Percentiles rank a stretch among this genome's conserved stretches.
These are phyloP conservation scores for Coemansia sp. DNA, from an alignment of 192 early-diverging fungal genomes.

Conservation along the genomic window DNA sequence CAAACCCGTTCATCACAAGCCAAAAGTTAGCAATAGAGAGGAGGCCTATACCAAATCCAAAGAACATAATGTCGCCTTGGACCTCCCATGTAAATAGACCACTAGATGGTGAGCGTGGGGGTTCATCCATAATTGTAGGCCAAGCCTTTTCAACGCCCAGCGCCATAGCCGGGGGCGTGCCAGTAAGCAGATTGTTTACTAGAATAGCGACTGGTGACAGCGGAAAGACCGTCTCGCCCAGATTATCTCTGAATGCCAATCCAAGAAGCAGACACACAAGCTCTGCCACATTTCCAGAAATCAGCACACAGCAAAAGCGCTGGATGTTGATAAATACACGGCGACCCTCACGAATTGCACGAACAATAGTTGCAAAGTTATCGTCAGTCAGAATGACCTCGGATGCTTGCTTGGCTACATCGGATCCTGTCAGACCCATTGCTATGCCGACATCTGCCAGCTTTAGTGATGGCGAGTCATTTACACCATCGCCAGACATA, in stretches of 20 bases:
- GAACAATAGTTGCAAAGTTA: slow-evolving; percentile 80
- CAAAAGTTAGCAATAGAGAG: slow-evolving; percentile 65
- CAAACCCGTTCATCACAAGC: slow-evolving; percentile 63
- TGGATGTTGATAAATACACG: slow-evolving; percentile 77
- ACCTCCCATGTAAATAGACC: slow-evolving; percentile 68
- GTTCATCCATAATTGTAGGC: slow-evolving; percentile 67
- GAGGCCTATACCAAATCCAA: slow-evolving; percentile 64
- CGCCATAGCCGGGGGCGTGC: slow-evolving; percentile 76
- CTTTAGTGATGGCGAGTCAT: slow-evolving; percentile 76
- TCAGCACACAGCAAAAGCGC: slow-evolving; percentile 68
- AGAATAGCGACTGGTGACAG: slow-evolving; percentile 78
- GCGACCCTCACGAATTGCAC: slow-evolving; percentile 75
- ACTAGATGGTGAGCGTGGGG: slow-evolving; percentile 62
- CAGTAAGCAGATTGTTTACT: slow-evolving; percentile 78
- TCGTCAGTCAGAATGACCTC: slow-evolving; percentile 87
- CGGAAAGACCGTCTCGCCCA: slow-evolving; percentile 66
- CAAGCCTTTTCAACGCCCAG: slow-evolving; percentile 69
- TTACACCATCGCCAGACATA: slow-evolving; percentile 92
- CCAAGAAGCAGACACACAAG: slow-evolving; percentile 70
- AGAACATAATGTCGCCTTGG: slow-evolving; percentile 66
- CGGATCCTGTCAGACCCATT: slow-evolving; percentile 66
- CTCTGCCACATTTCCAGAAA: slow-evolving; percentile 77
- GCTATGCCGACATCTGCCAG: slow-evolving; percentile 80
- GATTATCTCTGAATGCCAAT: slow-evolving; percentile 65
- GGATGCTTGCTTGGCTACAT: slow-evolving; percentile 75